phyloP scores from a whole-genome alignment of 1,284 basidiomycete genomes.

The Entoloma clypeatum region DNA sequence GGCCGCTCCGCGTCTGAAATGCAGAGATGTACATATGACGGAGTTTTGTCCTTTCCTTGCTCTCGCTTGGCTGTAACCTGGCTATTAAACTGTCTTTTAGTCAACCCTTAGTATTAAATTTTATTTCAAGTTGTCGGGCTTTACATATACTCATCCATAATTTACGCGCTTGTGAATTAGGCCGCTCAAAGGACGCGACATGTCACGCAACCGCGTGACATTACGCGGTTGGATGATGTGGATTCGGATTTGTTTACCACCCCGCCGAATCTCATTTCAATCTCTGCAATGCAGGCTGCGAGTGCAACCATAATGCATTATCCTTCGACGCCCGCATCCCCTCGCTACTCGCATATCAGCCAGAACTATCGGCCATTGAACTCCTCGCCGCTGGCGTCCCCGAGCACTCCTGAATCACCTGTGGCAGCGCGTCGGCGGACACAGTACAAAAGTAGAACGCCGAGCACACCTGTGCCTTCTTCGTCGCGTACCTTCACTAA shows the following conservation, averaged over 20 bases:
- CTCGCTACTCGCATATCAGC: slow-evolving; percentile 3
- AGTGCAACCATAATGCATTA: slow-evolving; percentile 7
- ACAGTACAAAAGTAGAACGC: slow-evolving; percentile 42
- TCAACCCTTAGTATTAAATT: too few species aligned
- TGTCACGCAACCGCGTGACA: too few species aligned
- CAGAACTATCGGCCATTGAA: slow-evolving; percentile 34
- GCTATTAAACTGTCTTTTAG: too few species aligned
- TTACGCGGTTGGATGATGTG: neutral
- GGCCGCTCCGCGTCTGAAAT: too few species aligned
- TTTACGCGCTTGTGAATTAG: too few species aligned
- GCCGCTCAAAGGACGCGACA: too few species aligned
- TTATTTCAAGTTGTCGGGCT: too few species aligned
- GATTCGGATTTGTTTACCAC: slow-evolving; percentile 3
- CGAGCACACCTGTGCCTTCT: slow-evolving; percentile 21
- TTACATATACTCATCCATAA: too few species aligned
- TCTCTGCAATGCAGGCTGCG: slow-evolving; percentile 9
- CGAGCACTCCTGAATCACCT: slow-evolving; percentile 33
- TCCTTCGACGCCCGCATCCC: slow-evolving; percentile 15
- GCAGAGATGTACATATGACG: too few species aligned
- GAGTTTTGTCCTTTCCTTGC: too few species aligned
- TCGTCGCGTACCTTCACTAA: slow-evolving; percentile 12
- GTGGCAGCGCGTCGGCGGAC: slow-evolving; percentile 38
- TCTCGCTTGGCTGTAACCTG: too few species aligned
- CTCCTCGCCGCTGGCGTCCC: slow-evolving; percentile 47
- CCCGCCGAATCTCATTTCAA: slow-evolving; percentile 1